phyloP scores from a whole-genome alignment of 2,329 filamentous ascomycete genomes.

The Bipolaris cookei region DNA sequence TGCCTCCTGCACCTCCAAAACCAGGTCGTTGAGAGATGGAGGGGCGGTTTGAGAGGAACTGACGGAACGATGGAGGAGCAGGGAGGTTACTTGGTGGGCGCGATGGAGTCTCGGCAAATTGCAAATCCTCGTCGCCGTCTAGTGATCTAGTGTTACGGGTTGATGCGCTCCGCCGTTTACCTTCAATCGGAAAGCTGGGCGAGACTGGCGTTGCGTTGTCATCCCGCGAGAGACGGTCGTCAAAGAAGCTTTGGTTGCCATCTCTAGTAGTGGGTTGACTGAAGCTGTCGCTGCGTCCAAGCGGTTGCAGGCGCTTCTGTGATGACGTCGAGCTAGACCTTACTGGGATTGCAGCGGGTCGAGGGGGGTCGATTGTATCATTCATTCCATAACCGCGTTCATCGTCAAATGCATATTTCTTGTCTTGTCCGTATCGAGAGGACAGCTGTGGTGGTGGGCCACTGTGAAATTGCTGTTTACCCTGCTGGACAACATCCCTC shows the following conservation, averaged over 20 bases:
- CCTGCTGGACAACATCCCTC: slow-evolving; percentile 33
- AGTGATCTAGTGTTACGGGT: slow-evolving; percentile 43
- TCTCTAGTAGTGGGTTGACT: slow-evolving; percentile 22
- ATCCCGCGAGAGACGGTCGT: slow-evolving; percentile 35
- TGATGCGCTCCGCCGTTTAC: slow-evolving; percentile 35
- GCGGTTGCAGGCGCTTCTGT: slow-evolving; percentile 37
- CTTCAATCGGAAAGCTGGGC: slow-evolving; percentile 37
- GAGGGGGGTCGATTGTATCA: slow-evolving; percentile 35
- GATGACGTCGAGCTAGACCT: slow-evolving; percentile 40
- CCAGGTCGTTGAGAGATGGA: slow-evolving; percentile 40
- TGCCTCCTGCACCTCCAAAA: slow-evolving; percentile 30
- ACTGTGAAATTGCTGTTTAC: slow-evolving; percentile 32
- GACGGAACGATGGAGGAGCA: slow-evolving; percentile 47
- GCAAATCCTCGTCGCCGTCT: slow-evolving; percentile 31
- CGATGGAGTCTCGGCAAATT: slow-evolving; percentile 27
- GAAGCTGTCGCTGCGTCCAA: slow-evolving; percentile 42
- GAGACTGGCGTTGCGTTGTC: slow-evolving; percentile 43
- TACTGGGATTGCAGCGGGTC: slow-evolving; percentile 25
- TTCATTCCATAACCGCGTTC: slow-evolving; percentile 35
- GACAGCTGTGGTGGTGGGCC: slow-evolving; percentile 31
- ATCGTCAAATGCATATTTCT: slow-evolving; percentile 31
- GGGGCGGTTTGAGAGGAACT: slow-evolving; percentile 48
- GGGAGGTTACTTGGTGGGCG: slow-evolving; percentile 30
- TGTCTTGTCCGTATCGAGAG: slow-evolving; percentile 34
- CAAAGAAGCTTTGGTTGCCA: slow-evolving; percentile 33